phyloP scores from a whole-genome alignment of 768 basidiomycete genomes.

The Lyophyllum decastes region DNA sequence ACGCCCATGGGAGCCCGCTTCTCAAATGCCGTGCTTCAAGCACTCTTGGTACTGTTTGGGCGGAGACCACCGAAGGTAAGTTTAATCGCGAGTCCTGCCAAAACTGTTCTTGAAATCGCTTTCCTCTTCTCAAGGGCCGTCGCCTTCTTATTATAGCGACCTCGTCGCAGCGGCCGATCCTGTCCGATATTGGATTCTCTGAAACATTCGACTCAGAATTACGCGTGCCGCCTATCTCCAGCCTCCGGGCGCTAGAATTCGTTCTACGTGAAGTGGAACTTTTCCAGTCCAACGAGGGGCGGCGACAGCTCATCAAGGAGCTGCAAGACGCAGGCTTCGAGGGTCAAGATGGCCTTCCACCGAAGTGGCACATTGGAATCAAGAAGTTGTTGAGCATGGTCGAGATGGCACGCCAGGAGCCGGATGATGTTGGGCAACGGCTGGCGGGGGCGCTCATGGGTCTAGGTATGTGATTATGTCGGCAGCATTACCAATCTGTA shows the following conservation, averaged over 20 bases:
- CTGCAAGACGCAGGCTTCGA: slow-evolving; percentile 74
- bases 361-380: slow-evolving; percentile 79
- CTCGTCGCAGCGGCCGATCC: slow-evolving; percentile 82
- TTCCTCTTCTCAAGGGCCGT: slow-evolving; percentile 61
- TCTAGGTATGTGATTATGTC: slow-evolving; percentile 33
- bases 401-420: slow-evolving; percentile 98
- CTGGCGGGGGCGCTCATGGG: slow-evolving; percentile 66
- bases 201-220: slow-evolving; percentile 89
- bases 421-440: slow-evolving; percentile 76
- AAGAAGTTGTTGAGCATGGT: slow-evolving; percentile 90
- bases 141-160: slow-evolving; percentile 92
- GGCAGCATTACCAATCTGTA: background rate
- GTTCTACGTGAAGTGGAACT: slow-evolving; percentile 81
- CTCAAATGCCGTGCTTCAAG: slow-evolving; percentile 91
- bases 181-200: slow-evolving; percentile 86
- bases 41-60: slow-evolving; percentile 83
- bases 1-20: slow-evolving; percentile 96
- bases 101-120: background rate
- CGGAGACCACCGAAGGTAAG: slow-evolving; percentile 90
- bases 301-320: slow-evolving; percentile 59
- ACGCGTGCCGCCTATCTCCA: slow-evolving; percentile 79
- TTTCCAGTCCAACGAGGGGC: slow-evolving; percentile 60
- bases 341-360: slow-evolving; percentile 43
- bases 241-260: slow-evolving; percentile 67
- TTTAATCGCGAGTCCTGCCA: background rate